phyloP scores from a whole-genome alignment of 192 early-diverging fungal species.

The Coemansia sp. region DNA sequence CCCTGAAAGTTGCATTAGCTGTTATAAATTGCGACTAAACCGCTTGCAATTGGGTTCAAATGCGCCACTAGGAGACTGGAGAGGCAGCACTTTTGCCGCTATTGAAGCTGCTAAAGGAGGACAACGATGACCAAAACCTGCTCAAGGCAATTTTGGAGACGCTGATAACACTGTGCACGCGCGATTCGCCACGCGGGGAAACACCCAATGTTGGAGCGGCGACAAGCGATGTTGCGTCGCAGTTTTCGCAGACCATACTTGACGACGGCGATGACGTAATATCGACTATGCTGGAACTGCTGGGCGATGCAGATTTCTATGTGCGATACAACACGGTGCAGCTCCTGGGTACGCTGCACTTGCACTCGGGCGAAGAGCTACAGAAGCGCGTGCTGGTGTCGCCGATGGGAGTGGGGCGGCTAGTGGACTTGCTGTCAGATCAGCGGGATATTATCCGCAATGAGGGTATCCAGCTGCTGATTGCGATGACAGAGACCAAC shows the following conservation, averaged over 20 bases:
- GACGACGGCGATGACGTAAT: slow-evolving; percentile 62
- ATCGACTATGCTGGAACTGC: slow-evolving; percentile 77
- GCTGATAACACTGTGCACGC: slow-evolving; percentile 59
- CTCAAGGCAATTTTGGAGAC: slow-evolving; percentile 86
- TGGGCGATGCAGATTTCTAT: slow-evolving; percentile 93
- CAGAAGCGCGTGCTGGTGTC: slow-evolving; percentile 85
- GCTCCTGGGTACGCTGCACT: slow-evolving; percentile 74
- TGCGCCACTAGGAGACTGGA: slow-evolving; percentile 74
- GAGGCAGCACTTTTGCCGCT: slow-evolving; percentile 73
- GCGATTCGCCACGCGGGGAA: slow-evolving; percentile 51
- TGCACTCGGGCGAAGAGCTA: slow-evolving; percentile 55
- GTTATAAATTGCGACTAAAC: neutral
- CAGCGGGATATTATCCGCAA: slow-evolving; percentile 94
- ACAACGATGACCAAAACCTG: slow-evolving; percentile 83
- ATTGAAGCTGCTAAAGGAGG: slow-evolving; percentile 72
- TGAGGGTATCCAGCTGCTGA: slow-evolving; percentile 89
- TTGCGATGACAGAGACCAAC: slow-evolving; percentile 86
- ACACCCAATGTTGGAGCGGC: slow-evolving; percentile 4
- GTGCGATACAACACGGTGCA: slow-evolving; percentile 90
- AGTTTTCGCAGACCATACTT: slow-evolving; percentile 40
- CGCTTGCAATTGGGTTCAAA: neutral
- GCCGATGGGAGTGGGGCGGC: slow-evolving; percentile 78
- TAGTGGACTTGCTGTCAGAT: slow-evolving; percentile 95
- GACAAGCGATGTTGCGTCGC: slow-evolving; percentile 27
- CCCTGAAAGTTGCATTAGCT: neutral